Percentiles rank a stretch among this genome's conserved stretches.
These are phyloP conservation scores for Tricholoma furcatifolium DNA, from an alignment of 768 basidiomycete species.

Conservation along the genomic window DNA sequence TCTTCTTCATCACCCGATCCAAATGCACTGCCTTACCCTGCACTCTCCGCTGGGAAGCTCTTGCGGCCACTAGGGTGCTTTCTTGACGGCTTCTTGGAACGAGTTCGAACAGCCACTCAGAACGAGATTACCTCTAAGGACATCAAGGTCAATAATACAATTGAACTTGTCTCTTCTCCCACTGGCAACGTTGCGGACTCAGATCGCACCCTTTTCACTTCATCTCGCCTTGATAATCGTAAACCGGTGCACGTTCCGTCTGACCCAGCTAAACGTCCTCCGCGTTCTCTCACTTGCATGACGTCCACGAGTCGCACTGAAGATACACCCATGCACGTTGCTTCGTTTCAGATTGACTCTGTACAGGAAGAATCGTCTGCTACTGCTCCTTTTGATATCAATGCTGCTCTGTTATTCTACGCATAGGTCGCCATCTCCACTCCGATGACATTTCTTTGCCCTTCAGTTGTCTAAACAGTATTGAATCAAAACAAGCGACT, in stretches of 20 bases:
- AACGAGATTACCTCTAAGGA: not conserved
- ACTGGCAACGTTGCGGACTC: too few relatives aligned
- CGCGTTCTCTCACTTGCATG: not conserved
- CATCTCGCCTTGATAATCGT: too few relatives aligned
- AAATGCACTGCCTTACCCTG: not conserved
- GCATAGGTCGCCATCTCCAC: not conserved
- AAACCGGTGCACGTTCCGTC: too few relatives aligned
- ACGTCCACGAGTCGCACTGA: not conserved
- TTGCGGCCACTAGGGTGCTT: constrained; percentile 34
- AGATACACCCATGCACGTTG: not conserved
- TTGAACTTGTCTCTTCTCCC: too few relatives aligned
- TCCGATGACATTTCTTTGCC: not conserved
- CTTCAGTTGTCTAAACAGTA: not conserved
- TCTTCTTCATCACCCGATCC: not conserved
- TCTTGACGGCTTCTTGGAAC: constrained; percentile 34
- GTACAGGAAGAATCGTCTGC: constrained; percentile 6
- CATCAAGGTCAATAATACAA: too few relatives aligned
- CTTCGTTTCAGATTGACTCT: not conserved
- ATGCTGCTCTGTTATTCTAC: constrained; percentile 10
- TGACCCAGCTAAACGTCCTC: too few relatives aligned
- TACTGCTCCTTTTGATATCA: constrained; percentile 10
- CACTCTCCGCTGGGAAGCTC: constrained; percentile 11
- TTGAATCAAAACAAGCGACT: not conserved
- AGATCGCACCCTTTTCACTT: too few relatives aligned
- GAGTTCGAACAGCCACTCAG: constrained; percentile 28